These are phyloP conservation scores for Phytomonas francai DNA, from an alignment of 208 protist genomes.

Conservation along the genomic window DNA sequence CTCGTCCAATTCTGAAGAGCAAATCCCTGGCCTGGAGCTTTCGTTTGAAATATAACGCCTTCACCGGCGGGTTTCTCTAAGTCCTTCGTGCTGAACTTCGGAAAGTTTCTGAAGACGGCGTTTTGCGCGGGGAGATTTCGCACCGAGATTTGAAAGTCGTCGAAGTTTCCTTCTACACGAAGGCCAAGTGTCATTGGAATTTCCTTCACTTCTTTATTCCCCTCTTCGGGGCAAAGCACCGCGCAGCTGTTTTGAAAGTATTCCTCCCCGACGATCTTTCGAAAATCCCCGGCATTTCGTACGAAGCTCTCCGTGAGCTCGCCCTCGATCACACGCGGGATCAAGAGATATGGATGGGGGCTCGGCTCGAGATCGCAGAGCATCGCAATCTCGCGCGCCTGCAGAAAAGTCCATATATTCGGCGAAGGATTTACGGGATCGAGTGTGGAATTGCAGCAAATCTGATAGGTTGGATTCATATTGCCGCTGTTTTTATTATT, in stretches of 20 bases:
- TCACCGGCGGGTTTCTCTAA: slow-evolving; percentile 17
- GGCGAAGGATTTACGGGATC: slow-evolving; percentile 39
- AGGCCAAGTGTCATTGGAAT: slow-evolving; percentile 59
- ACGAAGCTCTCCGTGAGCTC: neutral
- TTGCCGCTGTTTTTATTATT: neutral
- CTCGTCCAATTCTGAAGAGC: slow-evolving; percentile 37
- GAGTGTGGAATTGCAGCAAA: slow-evolving; percentile 52
- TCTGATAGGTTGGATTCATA: slow-evolving; percentile 22
- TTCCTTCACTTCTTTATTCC: slow-evolving; percentile 20
- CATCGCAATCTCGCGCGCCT: slow-evolving; percentile 77
- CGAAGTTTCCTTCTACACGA: slow-evolving; percentile 8
- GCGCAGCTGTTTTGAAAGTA: slow-evolving; percentile 56
- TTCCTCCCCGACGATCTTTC: slow-evolving; percentile 20
- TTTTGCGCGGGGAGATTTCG: slow-evolving; percentile 35
- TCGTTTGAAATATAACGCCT: slow-evolving; percentile 56
- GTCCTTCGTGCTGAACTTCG: slow-evolving; percentile 64
- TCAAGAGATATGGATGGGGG: slow-evolving; percentile 53
- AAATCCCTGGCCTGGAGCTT: slow-evolving; percentile 26
- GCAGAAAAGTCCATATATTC: slow-evolving; percentile 69
- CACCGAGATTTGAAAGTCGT: slow-evolving; percentile 17
- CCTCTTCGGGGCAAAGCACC: slow-evolving; percentile 18
- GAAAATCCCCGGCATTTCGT: neutral
- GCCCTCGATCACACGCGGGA: slow-evolving; percentile 65
- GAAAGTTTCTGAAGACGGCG: slow-evolving; percentile 81
- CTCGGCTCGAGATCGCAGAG: slow-evolving; percentile 36